Evolutionary conservation across 2,329 filamentous ascomycete species (phyloP).

Genomic region (Diaporthe amygdali): DNA sequence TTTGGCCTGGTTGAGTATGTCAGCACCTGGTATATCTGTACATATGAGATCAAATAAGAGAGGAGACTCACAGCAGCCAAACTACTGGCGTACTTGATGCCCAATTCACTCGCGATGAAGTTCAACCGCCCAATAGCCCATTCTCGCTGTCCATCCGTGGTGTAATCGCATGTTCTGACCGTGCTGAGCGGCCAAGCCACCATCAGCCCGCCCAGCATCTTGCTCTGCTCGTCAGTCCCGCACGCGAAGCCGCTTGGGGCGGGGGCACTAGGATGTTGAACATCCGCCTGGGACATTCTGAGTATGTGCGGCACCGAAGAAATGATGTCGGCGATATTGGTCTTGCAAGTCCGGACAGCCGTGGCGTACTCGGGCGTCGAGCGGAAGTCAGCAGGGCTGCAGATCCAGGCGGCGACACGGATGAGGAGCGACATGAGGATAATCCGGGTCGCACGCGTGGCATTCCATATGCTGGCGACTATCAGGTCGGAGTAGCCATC

Average conservation of each 20-base stretch:
- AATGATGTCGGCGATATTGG: conserved; percentile 63
- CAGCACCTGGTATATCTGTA: neutral
- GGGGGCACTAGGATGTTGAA: neutral
- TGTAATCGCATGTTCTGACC: conserved; percentile 61
- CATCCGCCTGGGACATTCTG: conserved; percentile 52
- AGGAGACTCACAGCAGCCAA: conserved; percentile 49
- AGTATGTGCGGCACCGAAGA: conserved; percentile 65
- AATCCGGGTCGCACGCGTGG: conserved; percentile 57
- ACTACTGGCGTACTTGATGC: conserved; percentile 63
- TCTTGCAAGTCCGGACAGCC: conserved; percentile 53
- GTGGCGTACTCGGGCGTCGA: conserved; percentile 66
- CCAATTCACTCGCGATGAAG: conserved; percentile 60
- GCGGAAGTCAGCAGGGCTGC: conserved; percentile 64
- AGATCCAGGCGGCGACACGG: conserved; percentile 65
- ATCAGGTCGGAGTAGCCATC: conserved; percentile 64
- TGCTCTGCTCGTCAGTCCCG: conserved; percentile 54
- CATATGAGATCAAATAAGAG: neutral
- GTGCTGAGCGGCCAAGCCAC: conserved; percentile 64
- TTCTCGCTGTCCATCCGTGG: conserved; percentile 61
- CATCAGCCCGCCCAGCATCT: conserved; percentile 63
- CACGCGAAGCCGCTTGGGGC: conserved; percentile 50
- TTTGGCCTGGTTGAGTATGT: conserved; percentile 47
- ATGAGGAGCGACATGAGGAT: conserved; percentile 61
- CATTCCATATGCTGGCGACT: conserved; percentile 61
- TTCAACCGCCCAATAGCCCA: conserved; percentile 60